phyloP scores from a whole-genome alignment of 2,329 filamentous ascomycete species.

The Tolypocladium guangdongense region DNA sequence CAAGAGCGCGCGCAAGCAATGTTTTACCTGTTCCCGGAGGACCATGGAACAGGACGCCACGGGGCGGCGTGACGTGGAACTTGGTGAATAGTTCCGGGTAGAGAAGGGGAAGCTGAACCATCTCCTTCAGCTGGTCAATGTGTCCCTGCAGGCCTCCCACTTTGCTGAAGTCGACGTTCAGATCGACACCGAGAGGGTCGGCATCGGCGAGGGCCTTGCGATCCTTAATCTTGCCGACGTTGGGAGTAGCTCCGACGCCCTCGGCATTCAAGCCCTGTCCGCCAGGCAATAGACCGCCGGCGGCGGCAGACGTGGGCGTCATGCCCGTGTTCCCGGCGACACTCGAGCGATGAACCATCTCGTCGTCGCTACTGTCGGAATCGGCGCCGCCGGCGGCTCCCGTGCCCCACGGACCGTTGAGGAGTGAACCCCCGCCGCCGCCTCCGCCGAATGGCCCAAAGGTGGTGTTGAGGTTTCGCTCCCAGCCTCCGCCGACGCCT shows the following conservation, averaged over 20 bases:
- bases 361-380: conserved; percentile 95
- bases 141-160: conserved; percentile 88
- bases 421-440: conserved; percentile 58
- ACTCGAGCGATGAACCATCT: conserved; percentile 54
- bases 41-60: conserved; percentile 92
- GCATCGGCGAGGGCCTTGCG: conserved; percentile 86
- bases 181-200: conserved; percentile 85
- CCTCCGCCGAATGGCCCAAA: conserved; percentile 89
- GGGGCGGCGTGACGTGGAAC: conserved; percentile 87
- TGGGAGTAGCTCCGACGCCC: conserved; percentile 48
- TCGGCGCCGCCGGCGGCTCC: conserved; percentile 71
- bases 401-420: conserved; percentile 64
- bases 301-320: conserved; percentile 42
- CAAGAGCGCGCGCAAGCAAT: conserved; percentile 82
- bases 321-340: conserved; percentile 49
- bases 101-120: conserved; percentile 87
- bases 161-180: conserved; percentile 86
- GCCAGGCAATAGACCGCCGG: conserved; percentile 33
- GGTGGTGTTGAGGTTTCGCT: conserved; percentile 77
- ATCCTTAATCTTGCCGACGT: conserved; percentile 89
- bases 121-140: conserved; percentile 96
- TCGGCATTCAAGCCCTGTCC: conserved; percentile 29
- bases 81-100: conserved; percentile 90
- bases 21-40: conserved; percentile 97
- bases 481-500: conserved; percentile 51